Base-by-base conservation (phyloP, 75 land plant genomes). In the Adiantum capillusveneris region DNA sequence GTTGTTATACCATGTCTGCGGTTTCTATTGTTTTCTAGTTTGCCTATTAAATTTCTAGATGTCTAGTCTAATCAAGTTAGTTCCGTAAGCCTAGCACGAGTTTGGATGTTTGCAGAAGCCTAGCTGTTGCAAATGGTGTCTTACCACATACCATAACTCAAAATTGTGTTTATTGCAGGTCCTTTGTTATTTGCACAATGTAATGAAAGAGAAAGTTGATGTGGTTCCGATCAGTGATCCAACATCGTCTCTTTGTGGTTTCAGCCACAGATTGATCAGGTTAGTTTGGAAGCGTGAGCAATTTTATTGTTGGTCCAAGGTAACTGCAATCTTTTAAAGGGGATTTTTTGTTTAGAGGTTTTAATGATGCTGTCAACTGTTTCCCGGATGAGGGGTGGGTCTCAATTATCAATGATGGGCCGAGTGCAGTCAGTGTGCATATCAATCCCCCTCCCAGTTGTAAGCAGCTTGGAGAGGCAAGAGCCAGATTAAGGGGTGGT, bases 351-450 rank as follows among this genome's bases (percentile, higher is more conserved):
- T 5, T 41, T 60, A 74, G 73, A 44, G 67, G 73, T 41, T 75
- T 75, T 29, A 75, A 59, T 59, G 72, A 75, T 31, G 77, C 73
- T 29, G 34, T 75, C 9, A 75, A 75, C 52, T 29, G 67, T 12
- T 68, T 75, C 31, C 24, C 50, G 17, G 67, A 75, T 57, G 73
- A 75, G 39, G 77, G 73, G 2, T 75, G 73, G 67, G 55, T 53
- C 25, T 22, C 55, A 25, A 53, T 53, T 19, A 60, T 65, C 24
- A 65, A 48, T 57, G 68, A 72, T 46, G 74, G 68, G 12, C 49
- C 66, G 44, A 69, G 66, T 34, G 63, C 68, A 29, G 74, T 72
- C n/a, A 72, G 51, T 51, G 49, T 72, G 26, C 36, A 57, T 36
- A 58, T 72, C 19, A 65, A 72, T 22, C 42, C 55, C 1, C 28